Evolutionary conservation across 2,329 filamentous ascomycete species (phyloP).

Genomic region (Zalaria sp.): DNA sequence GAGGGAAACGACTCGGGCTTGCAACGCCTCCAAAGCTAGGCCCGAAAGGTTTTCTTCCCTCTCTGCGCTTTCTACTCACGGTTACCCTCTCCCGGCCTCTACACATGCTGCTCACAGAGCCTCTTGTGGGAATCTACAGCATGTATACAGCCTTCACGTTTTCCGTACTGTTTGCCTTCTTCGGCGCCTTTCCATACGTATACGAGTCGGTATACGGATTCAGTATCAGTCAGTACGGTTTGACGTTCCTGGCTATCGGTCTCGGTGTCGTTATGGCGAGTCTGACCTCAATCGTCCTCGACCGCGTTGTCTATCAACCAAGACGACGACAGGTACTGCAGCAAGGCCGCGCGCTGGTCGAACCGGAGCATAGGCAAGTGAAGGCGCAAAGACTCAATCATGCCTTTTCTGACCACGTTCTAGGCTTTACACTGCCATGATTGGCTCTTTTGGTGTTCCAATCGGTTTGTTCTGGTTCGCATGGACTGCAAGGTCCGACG

Average conservation of each 20-base stretch:
- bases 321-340: slow-evolving; percentile 14
- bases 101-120: slow-evolving; percentile 22
- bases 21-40: slow-evolving; percentile 7
- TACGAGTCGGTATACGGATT: slow-evolving; percentile 12
- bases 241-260: slow-evolving; percentile 13
- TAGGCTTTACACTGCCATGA: slow-evolving; percentile 2
- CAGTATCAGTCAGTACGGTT: slow-evolving; percentile 5
- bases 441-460: slow-evolving; percentile 1
- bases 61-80: slow-evolving; percentile 11
- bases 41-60: not conserved
- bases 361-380: slow-evolving; percentile 17
- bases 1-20: slow-evolving; percentile 19
- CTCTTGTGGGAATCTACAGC: slow-evolving; percentile 19
- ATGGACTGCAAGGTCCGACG: slow-evolving; percentile 19
- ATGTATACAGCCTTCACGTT: slow-evolving; percentile 19
- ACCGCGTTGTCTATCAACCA: slow-evolving; percentile 22
- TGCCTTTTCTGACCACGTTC: not conserved
- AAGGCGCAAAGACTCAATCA: not conserved
- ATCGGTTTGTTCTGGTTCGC: slow-evolving; percentile 24
- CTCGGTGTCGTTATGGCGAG: slow-evolving; percentile 11
- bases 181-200: slow-evolving; percentile 17
- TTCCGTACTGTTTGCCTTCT: slow-evolving; percentile 17
- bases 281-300: slow-evolving; percentile 19
- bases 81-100: too few relatives aligned
- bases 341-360: slow-evolving; percentile 11